A percentile compares a stretch with the other conserved stretches of the same genome.
Conservation (phyloP, 805 yeast genomes). For the Wickerhamomyces hampshirensis region DNA sequence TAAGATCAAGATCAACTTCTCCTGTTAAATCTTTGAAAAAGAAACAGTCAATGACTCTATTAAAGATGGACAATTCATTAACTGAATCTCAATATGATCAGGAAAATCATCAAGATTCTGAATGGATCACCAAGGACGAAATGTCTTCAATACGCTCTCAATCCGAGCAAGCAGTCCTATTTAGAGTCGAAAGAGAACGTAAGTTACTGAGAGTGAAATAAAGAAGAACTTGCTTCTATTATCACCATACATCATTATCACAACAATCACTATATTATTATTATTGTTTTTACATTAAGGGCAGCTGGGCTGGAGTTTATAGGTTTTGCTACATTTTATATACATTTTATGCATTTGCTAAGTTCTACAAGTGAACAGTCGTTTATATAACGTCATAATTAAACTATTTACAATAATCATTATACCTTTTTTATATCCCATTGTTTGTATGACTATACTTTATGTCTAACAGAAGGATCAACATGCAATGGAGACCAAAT, state of each 20-base stretch:
- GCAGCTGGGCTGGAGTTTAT: background rate
- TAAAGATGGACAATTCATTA: constrained; percentile 23
- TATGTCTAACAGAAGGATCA: constrained; percentile 44
- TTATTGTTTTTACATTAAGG: background rate
- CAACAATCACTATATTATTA: no score
- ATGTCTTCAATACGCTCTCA: constrained; percentile 11
- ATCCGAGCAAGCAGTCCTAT: constrained; percentile 23
- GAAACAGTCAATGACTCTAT: constrained; percentile 23
- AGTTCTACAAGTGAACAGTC: no score
- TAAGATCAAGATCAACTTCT: constrained; percentile 23
- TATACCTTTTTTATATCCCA: background rate
- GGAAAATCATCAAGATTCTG: background rate
- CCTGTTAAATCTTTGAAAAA: constrained; percentile 22
- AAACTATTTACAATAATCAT: background rate
- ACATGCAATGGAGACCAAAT: constrained; percentile 96
- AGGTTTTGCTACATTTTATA: background rate
- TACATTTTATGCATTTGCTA: constrained; percentile 1
- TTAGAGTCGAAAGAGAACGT: constrained; percentile 24
- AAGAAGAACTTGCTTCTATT: no score
- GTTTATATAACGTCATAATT: no score
- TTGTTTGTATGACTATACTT: no score
- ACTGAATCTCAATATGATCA: constrained; percentile 7
- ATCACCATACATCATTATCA: no score
- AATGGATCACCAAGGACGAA: constrained; percentile 18
- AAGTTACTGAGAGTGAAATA: constrained; percentile 14